phyloP scores from a whole-genome alignment of 768 basidiomycete genomes.

The Xerocomellus chrysenteron region DNA sequence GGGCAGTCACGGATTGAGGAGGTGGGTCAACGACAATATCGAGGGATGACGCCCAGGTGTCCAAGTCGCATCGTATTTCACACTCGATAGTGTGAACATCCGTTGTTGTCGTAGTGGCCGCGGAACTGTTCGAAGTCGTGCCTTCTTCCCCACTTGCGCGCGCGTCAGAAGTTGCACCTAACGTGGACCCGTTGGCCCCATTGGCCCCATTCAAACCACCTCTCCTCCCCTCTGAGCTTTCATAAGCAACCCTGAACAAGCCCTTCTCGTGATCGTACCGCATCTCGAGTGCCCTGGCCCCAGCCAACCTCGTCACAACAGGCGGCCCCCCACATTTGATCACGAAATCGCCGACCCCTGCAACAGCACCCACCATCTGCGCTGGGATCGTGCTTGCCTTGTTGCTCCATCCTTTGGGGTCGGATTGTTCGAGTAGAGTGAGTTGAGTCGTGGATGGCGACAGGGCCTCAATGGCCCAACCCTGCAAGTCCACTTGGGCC shows the following conservation, averaged over 20 bases:
- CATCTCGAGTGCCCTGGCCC: slow-evolving; percentile 70
- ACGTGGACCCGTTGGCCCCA: slow-evolving; percentile 10
- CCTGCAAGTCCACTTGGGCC: slow-evolving; percentile 96
- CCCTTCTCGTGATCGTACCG: slow-evolving; percentile 88
- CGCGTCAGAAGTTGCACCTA: neutral
- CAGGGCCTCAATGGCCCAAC: slow-evolving; percentile 94
- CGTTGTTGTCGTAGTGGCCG: slow-evolving; percentile 10
- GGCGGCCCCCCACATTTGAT: slow-evolving; percentile 97
- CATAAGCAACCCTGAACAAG: slow-evolving; percentile 82
- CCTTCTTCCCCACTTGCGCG: slow-evolving; percentile 20
- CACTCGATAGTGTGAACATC: slow-evolving; percentile 69
- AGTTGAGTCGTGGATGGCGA: slow-evolving; percentile 94
- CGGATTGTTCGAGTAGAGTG: slow-evolving; percentile 93
- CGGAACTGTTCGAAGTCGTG: neutral
- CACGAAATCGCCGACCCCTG: slow-evolving; percentile 92
- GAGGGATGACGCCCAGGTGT: slow-evolving; percentile 80
- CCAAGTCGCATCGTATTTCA: slow-evolving; percentile 88
- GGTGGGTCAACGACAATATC: slow-evolving; percentile 94
- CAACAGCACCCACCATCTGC: slow-evolving; percentile 87
- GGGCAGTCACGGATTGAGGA: slow-evolving; percentile 75
- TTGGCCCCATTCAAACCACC: slow-evolving; percentile 23
- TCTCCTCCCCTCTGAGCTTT: slow-evolving; percentile 55
- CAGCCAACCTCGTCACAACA: slow-evolving; percentile 77
- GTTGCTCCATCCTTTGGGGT: slow-evolving; percentile 96
- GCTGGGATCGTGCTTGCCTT: slow-evolving; percentile 85